These are phyloP conservation scores for Fusarium tricinctum DNA, from an alignment of 2,329 filamentous ascomycete species.

Conservation along the genomic window DNA sequence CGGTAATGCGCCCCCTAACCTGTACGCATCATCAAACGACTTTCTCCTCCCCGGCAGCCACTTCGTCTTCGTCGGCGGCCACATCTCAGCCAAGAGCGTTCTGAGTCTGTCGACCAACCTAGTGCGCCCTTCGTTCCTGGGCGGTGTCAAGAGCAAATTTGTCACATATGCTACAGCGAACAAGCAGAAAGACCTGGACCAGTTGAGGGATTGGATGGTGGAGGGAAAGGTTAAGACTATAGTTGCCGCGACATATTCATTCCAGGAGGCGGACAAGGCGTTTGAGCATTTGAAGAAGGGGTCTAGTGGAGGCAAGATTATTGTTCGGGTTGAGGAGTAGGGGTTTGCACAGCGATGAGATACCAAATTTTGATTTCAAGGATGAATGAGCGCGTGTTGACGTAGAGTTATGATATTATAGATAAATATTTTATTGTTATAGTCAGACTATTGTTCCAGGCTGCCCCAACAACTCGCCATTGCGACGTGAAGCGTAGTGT, in stretches of 20 bases:
- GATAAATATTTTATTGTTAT: slow-evolving; percentile 4
- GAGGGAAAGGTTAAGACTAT: slow-evolving; percentile 70
- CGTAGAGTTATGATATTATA: background rate
- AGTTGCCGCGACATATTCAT: slow-evolving; percentile 68
- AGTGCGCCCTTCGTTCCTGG: slow-evolving; percentile 54
- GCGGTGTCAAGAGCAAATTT: slow-evolving; percentile 60
- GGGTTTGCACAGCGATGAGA: slow-evolving; percentile 2
- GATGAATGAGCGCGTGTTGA: slow-evolving; percentile 1
- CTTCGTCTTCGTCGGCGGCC: slow-evolving; percentile 66
- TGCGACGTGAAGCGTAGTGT: background rate
- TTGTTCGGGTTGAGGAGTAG: slow-evolving; percentile 53
- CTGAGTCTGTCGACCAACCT: slow-evolving; percentile 46
- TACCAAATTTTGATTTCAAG: slow-evolving; percentile 26
- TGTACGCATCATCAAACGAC: slow-evolving; percentile 66
- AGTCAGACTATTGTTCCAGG: background rate
- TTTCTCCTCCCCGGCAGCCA: slow-evolving; percentile 64
- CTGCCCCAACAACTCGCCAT: background rate
- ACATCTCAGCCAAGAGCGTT: slow-evolving; percentile 48
- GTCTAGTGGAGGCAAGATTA: slow-evolving; percentile 72
- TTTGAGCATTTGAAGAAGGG: slow-evolving; percentile 71
- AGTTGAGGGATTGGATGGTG: slow-evolving; percentile 68
- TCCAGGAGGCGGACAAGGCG: slow-evolving; percentile 69
- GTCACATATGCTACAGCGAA: slow-evolving; percentile 58
- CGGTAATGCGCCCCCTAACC: slow-evolving; percentile 60
- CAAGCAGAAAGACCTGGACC: slow-evolving; percentile 61